A percentile compares a stretch with the other conserved stretches of the same genome.
Evolutionary conservation across 768 basidiomycete genomes (phyloP).

Genomic region (Tylopilus plumbeoviolaceoides): DNA sequence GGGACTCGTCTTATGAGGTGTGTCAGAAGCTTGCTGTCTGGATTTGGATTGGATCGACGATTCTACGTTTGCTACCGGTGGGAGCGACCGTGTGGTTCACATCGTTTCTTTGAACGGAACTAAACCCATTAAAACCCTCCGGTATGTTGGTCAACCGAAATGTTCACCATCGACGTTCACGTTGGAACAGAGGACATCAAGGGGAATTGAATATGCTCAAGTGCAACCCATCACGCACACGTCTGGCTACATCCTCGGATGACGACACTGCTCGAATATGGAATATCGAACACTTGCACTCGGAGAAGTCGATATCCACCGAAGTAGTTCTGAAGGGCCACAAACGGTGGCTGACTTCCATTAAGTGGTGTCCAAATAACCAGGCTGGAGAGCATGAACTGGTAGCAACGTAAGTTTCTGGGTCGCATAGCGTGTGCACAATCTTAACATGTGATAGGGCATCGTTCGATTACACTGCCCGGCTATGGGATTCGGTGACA

Average conservation of each 20-base stretch:
- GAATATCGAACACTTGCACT: conserved; percentile 50
- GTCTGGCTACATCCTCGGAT: conserved; percentile 78
- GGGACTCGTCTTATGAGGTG: conserved; percentile 5
- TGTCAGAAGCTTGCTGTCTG: conserved; percentile 62
- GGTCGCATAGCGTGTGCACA: neutral
- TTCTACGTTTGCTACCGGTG: conserved; percentile 66
- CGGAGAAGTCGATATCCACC: conserved; percentile 19
- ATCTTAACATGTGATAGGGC: conserved; percentile 40
- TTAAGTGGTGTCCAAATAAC: conserved; percentile 64
- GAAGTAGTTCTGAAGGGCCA: conserved; percentile 57
- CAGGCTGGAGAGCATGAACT: conserved; percentile 51
- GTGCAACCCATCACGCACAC: conserved; percentile 60
- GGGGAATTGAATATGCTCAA: conserved; percentile 79
- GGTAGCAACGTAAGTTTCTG: conserved; percentile 60
- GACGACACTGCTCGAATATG: conserved; percentile 77
- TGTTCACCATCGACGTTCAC: conserved; percentile 1
- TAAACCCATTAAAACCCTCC: conserved; percentile 57
- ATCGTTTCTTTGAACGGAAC: conserved; percentile 53
- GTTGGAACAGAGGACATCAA: conserved; percentile 54
- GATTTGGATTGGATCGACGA: conserved; percentile 80
- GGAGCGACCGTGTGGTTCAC: conserved; percentile 62
- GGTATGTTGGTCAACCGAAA: conserved; percentile 39
- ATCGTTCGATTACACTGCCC: conserved; percentile 76
- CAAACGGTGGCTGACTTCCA: conserved; percentile 55
- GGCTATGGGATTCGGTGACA: conserved; percentile 78